Conservation (phyloP, 139 green algal species). For the Chlorella sp. region DNA sequence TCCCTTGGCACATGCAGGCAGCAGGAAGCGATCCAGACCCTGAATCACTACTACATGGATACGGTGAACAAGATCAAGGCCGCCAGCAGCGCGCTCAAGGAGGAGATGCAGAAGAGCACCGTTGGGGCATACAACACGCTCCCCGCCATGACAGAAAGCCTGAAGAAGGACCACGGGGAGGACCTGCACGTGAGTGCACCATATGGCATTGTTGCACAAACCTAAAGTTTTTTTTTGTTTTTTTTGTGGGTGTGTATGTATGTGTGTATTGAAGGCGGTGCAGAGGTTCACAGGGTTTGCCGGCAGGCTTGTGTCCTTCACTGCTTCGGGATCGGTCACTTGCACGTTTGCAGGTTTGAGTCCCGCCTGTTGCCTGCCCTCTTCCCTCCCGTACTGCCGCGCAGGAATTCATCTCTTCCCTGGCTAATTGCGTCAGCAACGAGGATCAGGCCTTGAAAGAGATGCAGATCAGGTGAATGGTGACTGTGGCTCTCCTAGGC, state of each 20-base stretch:
- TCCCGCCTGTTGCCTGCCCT: not conserved
- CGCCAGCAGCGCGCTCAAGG: not conserved
- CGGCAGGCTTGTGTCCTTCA: too few relatives aligned
- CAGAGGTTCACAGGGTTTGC: not conserved
- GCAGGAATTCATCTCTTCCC: not conserved
- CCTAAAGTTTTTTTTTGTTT: not conserved
- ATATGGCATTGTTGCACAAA: not conserved
- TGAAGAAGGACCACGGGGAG: not conserved
- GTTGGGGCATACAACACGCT: not conserved
- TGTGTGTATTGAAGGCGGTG: not conserved
- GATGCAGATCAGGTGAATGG: conserved; percentile 9
- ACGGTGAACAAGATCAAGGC: not conserved
- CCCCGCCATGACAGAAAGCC: not conserved
- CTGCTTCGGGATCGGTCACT: too few relatives aligned
- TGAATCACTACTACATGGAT: conserved; percentile 12
- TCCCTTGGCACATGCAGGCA: not conserved
- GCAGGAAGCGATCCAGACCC: not conserved
- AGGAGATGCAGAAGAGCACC: not conserved
- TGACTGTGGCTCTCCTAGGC: not conserved
- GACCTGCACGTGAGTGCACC: not conserved
- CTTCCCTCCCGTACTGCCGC: not conserved
- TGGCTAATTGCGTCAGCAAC: not conserved
- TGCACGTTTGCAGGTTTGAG: too few relatives aligned
- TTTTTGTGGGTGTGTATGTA: not conserved
- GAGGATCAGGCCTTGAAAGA: not conserved